Base-by-base conservation (phyloP, 345 rosid genomes). In the Populus deltoides region DNA sequence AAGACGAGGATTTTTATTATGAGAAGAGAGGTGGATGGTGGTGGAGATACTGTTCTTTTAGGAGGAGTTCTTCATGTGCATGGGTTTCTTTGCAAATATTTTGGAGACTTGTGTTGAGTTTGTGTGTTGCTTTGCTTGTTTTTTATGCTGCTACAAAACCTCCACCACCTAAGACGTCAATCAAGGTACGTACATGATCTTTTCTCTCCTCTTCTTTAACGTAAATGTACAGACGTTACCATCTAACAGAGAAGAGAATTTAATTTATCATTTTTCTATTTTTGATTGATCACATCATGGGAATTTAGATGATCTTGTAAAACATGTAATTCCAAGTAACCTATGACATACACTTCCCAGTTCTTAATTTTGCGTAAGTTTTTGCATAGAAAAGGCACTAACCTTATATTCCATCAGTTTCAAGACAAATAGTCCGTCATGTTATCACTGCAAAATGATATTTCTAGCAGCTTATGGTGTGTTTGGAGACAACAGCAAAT, bases 71-170 rank as follows among this genome's bases (percentile, higher is more conserved):
- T 62, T 89, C 97, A 18, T 83, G 86, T 70, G 77, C 78, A 8
- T 93, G 97, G 98, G 79, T 91, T 53, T 82, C 75, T 68, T 53
- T 90, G 75, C 98, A 93, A 86, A 74, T 93, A 65, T 20, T 73
- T 74, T 94, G 98, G 97, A 91, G 98, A 82, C 78, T 94, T 51
- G 16, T 89, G 66, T 49, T 92, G 71, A 92, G 98, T 83, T 81
- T 92, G 78, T 89, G 86, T 35, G 76, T 89, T 66, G 94, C 94
- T 33, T 83, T 94, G 88, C 93, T 94, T 12, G 92, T 94, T 12
- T 94, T 91, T 85, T 94, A 90, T 84, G 61, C 89, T 62, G 90
- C 92, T n/a, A 88, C 97, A 17, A 91, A 92, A 66, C 98, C 98
- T 39, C 92, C 98, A 27, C 85, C 85, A 25, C 98, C 98, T 18